Base-by-base conservation (phyloP, 495 filamentous ascomycete genomes). In the Podospora pseudopauciseta region DNA sequence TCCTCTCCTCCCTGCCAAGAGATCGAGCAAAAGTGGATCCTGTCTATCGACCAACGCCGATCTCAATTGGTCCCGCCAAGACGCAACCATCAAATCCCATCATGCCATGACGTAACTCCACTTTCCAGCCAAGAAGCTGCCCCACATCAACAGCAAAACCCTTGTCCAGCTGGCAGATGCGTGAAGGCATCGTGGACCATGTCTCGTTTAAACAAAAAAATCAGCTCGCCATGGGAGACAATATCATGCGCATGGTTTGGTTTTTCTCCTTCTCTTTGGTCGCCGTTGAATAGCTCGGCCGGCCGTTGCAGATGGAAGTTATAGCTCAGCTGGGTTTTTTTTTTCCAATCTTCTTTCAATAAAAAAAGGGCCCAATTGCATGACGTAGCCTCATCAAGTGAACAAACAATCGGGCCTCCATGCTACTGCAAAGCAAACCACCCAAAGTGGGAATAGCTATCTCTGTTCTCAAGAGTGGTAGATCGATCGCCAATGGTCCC, bases 51-150 rank as follows among this genome's bases (percentile, higher is more conserved):
- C 30, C 67, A 64, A 58, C 58, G 62, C 58, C 67, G 63, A 58
- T 69, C 64, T 13, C n/a, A 28, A 62, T 65, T 68, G 63, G 54
- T 32, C 18, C 56, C 39, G 39, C 39, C 39, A 63, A 44, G 15
- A 3, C 27, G 3, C 58, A 32, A 32, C 59, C 59, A 32, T 28
- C 61, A 18, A 63, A 32, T 49, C 20, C 18, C 28, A 68, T 54
- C 55, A 58, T 18, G 39, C 18, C 44, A 69, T 69, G 67, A 69
- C 67, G 67, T 66, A 69, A 59, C 58, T 19, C 20, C 30, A 49
- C 39, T 49, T 13, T 49, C 39, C 7, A 49, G 23, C 23, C 23
- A 23, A 23, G 1, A 23, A 23, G 23, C 23, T 23, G 23, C 39
- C 39, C 39, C 39, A 55, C 59, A 61, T 2, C 30, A 32, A 15